Evolutionary conservation across 2,329 filamentous ascomycete species (phyloP).

Genomic region (Beauveria australis): DNA sequence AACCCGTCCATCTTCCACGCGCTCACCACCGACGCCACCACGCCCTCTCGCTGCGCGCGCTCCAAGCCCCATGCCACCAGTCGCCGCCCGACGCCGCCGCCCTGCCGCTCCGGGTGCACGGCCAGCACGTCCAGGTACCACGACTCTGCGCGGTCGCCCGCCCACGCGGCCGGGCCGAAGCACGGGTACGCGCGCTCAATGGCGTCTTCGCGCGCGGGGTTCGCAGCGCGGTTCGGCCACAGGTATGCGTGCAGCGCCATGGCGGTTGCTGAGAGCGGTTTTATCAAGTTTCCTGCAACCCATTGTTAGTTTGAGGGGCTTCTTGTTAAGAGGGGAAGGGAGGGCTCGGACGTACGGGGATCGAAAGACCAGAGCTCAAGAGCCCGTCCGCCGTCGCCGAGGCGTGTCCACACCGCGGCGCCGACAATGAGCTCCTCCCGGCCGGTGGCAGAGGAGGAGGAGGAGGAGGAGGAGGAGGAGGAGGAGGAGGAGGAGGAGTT

Average conservation of each 20-base stretch:
- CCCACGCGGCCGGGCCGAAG: conserved; percentile 19
- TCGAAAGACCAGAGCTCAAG: too few relatives aligned
- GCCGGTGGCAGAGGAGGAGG: too few relatives aligned
- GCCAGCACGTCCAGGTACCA: conserved; percentile 31
- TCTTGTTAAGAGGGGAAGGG: too few relatives aligned
- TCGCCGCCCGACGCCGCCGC: conserved; percentile 25
- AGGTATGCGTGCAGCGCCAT: conserved; percentile 11
- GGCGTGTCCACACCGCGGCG: too few relatives aligned
- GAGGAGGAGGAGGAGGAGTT: too few relatives aligned
- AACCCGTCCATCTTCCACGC: conserved; percentile 31
- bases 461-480: too few relatives aligned
- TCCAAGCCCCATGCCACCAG: conserved; percentile 35
- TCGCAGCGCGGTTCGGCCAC: conserved; percentile 18
- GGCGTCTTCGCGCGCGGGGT: conserved; percentile 15
- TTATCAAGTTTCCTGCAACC: conserved; percentile 15
- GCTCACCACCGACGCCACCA: conserved; percentile 31
- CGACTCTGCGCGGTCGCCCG: conserved; percentile 21
- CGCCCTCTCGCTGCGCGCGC: conserved; percentile 24
- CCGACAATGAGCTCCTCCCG: too few relatives aligned
- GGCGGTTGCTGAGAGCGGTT: conserved; percentile 10
- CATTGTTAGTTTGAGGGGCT: too few relatives aligned
- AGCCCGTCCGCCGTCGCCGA: too few relatives aligned
- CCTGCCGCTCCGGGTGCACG: conserved; percentile 31
- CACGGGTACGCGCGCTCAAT: conserved; percentile 17
- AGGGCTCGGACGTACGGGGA: too few relatives aligned